Conservation (phyloP, 192 early-diverging fungal species). For the Coemansia interrupta region DNA sequence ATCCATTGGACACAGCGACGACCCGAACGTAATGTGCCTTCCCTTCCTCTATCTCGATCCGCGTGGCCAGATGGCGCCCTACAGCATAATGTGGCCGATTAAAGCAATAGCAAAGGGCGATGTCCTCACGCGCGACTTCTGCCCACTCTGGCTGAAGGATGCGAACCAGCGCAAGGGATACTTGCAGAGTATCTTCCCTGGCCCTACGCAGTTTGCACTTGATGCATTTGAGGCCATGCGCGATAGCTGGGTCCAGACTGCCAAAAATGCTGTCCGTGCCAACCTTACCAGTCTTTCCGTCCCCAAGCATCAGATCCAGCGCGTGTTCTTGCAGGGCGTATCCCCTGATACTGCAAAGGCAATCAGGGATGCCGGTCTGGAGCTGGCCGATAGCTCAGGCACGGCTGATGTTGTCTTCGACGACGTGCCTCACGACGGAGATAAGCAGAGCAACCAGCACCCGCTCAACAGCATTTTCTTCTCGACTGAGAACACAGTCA, state of each 20-base stretch:
- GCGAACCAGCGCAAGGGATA: slow-evolving; percentile 54
- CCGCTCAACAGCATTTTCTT: slow-evolving; percentile 27
- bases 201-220: slow-evolving; percentile 34
- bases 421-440: slow-evolving; percentile 7
- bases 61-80: slow-evolving; percentile 55
- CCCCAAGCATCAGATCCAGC: slow-evolving; percentile 5
- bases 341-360: slow-evolving; percentile 7
- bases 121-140: slow-evolving; percentile 56
- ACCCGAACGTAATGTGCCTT: slow-evolving; percentile 59
- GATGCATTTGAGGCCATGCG: slow-evolving; percentile 29
- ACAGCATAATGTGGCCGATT: slow-evolving; percentile 64
- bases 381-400: slow-evolving; percentile 7
- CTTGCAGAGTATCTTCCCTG: slow-evolving; percentile 47
- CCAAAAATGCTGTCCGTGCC: slow-evolving; percentile 12
- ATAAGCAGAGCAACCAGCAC: slow-evolving; percentile 30
- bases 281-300: slow-evolving; percentile 6
- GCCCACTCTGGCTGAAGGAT: slow-evolving; percentile 57
- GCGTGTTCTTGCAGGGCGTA: slow-evolving; percentile 26
- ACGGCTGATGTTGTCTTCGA: slow-evolving; percentile 43
- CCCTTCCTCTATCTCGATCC: slow-evolving; percentile 62
- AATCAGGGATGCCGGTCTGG: slow-evolving; percentile 17
- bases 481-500: slow-evolving; percentile 25
- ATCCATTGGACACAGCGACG: slow-evolving; percentile 58
- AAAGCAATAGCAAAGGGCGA: slow-evolving; percentile 54
- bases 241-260: slow-evolving; percentile 19